phyloP scores from a whole-genome alignment of 2,329 filamentous ascomycete genomes.

The Aspergillus aculeatus region DNA sequence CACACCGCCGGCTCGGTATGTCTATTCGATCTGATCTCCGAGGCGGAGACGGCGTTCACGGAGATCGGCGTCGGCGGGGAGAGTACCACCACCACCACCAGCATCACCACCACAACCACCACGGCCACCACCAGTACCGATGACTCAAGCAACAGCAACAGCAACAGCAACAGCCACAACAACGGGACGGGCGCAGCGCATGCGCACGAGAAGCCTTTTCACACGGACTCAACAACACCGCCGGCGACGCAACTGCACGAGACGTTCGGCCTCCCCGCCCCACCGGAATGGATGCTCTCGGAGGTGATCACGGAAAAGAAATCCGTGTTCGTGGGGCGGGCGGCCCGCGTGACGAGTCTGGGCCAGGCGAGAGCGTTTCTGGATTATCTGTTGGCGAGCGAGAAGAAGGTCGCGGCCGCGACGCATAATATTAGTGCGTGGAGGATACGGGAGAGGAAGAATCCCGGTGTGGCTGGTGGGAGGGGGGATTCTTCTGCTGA shows the following conservation, averaged over 20 bases:
- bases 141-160: too few species aligned
- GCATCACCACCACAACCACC: too few species aligned
- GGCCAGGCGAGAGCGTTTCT: conserved; percentile 70
- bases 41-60: conserved; percentile 48
- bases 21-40: conserved; percentile 86
- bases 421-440: conserved; percentile 96
- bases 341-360: conserved; percentile 66
- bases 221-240: background rate
- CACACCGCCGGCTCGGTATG: conserved; percentile 77
- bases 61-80: conserved; percentile 54
- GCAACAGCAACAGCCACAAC: background rate
- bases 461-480: conserved; percentile 58
- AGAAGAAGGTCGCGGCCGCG: conserved; percentile 80
- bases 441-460: conserved; percentile 62
- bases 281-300: conserved; percentile 70
- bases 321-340: conserved; percentile 82
- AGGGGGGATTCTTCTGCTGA: conserved; percentile 15
- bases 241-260: conserved; percentile 23
- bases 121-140: too few species aligned
- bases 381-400: conserved; percentile 72
- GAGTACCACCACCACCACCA: background rate
- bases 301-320: conserved; percentile 75
- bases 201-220: too few species aligned
- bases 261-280: conserved; percentile 32
- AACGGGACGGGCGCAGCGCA: conserved; percentile 19